Conservation (phyloP, 2,329 filamentous ascomycete genomes). For the Diaporthe sp. region DNA sequence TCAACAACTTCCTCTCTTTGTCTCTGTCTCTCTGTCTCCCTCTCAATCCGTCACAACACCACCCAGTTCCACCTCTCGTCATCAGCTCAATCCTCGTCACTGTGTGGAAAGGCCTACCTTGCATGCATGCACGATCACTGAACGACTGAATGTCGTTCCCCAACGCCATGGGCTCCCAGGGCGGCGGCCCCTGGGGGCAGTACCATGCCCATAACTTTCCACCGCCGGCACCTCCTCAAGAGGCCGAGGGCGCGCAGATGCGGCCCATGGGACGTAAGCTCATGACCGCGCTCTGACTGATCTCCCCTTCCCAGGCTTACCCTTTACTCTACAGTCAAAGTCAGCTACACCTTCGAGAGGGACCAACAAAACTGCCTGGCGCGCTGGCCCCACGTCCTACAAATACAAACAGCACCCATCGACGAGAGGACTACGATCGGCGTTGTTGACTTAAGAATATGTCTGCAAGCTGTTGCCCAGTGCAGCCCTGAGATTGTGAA, state of each 20-base stretch:
- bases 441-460: constrained; percentile 87
- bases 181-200: constrained; percentile 35
- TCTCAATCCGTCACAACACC: neutral
- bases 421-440: constrained; percentile 87
- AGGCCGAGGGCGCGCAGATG: constrained; percentile 65
- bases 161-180: constrained; percentile 44
- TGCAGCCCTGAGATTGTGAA: constrained; percentile 87
- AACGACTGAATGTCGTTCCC: constrained; percentile 37
- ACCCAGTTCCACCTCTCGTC: neutral
- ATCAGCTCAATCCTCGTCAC: constrained; percentile 12
- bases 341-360: constrained; percentile 95
- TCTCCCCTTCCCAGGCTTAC: constrained; percentile 49
- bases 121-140: constrained; percentile 32
- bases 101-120: neutral
- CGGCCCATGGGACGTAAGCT: constrained; percentile 75
- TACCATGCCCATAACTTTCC: constrained; percentile 44
- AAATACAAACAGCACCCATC: constrained; percentile 83
- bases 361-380: constrained; percentile 92
- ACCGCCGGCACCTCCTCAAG: constrained; percentile 42
- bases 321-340: constrained; percentile 77
- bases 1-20: constrained; percentile 1
- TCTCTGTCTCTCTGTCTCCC: neutral
- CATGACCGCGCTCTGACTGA: neutral
- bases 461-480: constrained; percentile 82
- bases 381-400: constrained; percentile 82